phyloP scores from a whole-genome alignment of 2,329 filamentous ascomycete species.

The Chaetomium sp. region DNA sequence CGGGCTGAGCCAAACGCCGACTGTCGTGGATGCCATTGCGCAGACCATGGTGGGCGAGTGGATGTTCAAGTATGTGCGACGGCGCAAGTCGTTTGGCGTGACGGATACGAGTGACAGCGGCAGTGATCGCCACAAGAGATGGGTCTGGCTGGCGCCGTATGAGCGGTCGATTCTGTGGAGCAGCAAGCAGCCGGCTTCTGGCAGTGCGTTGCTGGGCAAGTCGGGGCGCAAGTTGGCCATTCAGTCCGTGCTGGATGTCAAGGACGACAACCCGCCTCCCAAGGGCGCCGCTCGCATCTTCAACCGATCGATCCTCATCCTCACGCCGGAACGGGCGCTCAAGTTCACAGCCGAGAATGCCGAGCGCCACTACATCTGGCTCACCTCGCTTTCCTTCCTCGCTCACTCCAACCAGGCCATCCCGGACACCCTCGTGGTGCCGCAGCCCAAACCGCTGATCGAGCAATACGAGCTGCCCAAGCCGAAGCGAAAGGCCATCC shows the following conservation, averaged over 20 bases:
- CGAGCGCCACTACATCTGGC: conserved; percentile 90
- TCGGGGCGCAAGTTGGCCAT: conserved; percentile 87
- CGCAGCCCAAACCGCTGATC: conserved; percentile 45
- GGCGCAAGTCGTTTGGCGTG: conserved; percentile 85
- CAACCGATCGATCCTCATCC: conserved; percentile 87
- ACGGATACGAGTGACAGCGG: conserved; percentile 64
- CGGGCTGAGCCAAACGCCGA: conserved; percentile 60
- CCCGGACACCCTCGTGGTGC: conserved; percentile 60
- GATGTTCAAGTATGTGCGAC: conserved; percentile 87
- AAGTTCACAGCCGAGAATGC: conserved; percentile 84
- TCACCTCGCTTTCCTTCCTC: conserved; percentile 89
- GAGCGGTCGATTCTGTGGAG: conserved; percentile 97
- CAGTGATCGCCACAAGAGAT: conserved; percentile 82
- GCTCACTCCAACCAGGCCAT: conserved; percentile 80
- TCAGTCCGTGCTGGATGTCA: conserved; percentile 94
- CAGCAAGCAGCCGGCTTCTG: conserved; percentile 88
- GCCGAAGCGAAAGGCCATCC: conserved; percentile 53
- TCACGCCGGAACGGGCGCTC: conserved; percentile 86
- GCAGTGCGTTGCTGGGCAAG: conserved; percentile 85
- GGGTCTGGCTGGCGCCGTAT: conserved; percentile 98
- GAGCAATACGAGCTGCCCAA: conserved; percentile 44
- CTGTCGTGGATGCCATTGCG: conserved; percentile 91
- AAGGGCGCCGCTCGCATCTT: conserved; percentile 63
- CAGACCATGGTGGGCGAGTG: conserved; percentile 98
- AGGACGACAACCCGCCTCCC: conserved; percentile 82